These are phyloP conservation scores for Phytopythium oedochilum DNA, from an alignment of 352 stramenopile genomes.

Conservation along the genomic window DNA sequence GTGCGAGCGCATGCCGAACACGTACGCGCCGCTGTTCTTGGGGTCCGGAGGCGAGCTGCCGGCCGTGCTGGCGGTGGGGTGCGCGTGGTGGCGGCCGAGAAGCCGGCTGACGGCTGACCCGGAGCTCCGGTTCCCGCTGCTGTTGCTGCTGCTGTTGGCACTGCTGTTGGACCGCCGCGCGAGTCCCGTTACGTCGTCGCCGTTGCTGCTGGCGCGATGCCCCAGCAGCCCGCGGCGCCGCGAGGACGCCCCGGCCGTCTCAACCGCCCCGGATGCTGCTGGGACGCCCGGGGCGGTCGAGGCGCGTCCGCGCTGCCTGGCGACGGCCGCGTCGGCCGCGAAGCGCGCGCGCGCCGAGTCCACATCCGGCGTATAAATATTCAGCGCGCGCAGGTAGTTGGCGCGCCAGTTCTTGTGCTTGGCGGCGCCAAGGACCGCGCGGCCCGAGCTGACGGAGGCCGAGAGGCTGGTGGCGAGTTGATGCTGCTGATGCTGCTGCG, in stretches of 20 bases:
- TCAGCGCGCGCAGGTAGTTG: slow-evolving; percentile 75
- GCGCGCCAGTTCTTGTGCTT: slow-evolving; percentile 65
- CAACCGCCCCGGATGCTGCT: background rate
- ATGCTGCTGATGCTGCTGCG: too few relatives aligned
- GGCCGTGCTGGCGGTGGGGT: slow-evolving; percentile 5
- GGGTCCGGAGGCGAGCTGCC: slow-evolving; percentile 8
- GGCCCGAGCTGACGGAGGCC: slow-evolving; percentile 12
- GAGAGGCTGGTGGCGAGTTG: slow-evolving; percentile 5
- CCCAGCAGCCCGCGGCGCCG: background rate
- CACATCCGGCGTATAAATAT: slow-evolving; percentile 58
- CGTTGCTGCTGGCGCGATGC: background rate
- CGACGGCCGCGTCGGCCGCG: slow-evolving; percentile 7
- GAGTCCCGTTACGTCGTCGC: background rate
- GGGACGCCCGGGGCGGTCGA: background rate
- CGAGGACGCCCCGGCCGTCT: background rate
- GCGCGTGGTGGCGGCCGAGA: slow-evolving; percentile 1
- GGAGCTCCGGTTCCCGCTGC: slow-evolving; percentile 3
- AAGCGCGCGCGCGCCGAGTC: slow-evolving; percentile 9
- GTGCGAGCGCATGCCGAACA: slow-evolving; percentile 29
- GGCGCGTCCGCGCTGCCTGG: background rate
- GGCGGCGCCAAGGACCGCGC: slow-evolving; percentile 17
- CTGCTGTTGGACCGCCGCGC: background rate
- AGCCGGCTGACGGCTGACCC: slow-evolving; percentile 5
- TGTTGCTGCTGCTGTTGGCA: slow-evolving; percentile 3
- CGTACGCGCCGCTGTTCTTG: slow-evolving; percentile 20